Evolutionary conservation across 495 filamentous ascomycete genomes (phyloP), one percentile per base, ranked within the genome.

Genomic region (Lophiostoma macrostomum): DNA sequence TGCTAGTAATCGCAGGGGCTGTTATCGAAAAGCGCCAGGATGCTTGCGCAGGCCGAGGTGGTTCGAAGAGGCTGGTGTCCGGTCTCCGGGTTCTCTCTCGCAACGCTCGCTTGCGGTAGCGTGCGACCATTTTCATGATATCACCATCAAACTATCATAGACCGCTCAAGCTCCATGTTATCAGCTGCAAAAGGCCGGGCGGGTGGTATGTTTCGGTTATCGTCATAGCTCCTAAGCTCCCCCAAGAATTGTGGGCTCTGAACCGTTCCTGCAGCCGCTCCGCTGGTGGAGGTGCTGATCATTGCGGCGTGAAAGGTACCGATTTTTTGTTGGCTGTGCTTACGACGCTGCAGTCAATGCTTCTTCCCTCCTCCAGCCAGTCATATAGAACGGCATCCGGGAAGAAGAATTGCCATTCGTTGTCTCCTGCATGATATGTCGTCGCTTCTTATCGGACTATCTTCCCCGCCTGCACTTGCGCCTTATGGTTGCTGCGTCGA

Each of bases 21-120:
- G 25, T 49, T 56, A 56, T 56, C 53, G 45, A 49, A 49, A 47
- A 41, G 34, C n/a, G n/a, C 52, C 14, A 28, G 50, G 50, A 24
- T 55, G 12, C n/a, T 20, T 27, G 39, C 30, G 30, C 37, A 36
- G 28, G 19, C 8, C 2, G 40, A 20, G 11, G 49, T 41, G 16
- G 31, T 16, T 23, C 19, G 27, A 24, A 39, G 37, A 24, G 37
- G 37, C 18, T 44, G 38, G 16, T 29, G 44, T 7, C 24, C 19
- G 7, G 24, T 19, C 5, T 30, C 22, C 24, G 42, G 34, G 6
- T 12, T 5, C 43, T 24, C 28, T 8, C 16, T n/a, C 18, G 50
- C 37, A 53, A 35, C 50, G 31, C 38, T 45, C 25, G 50, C 50
- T 45, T 53, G 23, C 4, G 16, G 5, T 14, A 36, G 34, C 28